Evolutionary conservation across 345 rosid species (phyloP), one percentile per base, ranked within the genome.

Genomic region (Eucalyptus pauciflora): DNA sequence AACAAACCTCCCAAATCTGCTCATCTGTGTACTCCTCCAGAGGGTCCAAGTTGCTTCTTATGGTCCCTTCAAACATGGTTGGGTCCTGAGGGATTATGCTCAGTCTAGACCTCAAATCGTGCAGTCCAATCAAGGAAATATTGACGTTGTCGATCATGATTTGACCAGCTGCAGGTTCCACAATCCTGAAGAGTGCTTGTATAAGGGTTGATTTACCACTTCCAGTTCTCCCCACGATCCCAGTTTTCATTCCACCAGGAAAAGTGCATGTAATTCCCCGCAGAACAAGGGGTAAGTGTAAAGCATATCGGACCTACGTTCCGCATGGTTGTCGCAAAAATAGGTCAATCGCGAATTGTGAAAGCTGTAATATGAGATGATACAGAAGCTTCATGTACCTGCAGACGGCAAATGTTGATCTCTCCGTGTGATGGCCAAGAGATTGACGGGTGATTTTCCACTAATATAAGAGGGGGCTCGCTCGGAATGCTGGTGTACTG

Each of bases 31-130:
- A 94, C 92, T 96, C 98, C 92, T 96, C 97, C 56, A 97, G 95
- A 56, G 99, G 98, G 90, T 97, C 99, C 81, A 97, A 91, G 91
- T 97, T 96, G 89, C 96, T 95, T 89, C 99, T 87, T 31, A 96
- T 91, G 2, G 98, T 96, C 60, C 99, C 99, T 92, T 96, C 98
- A 90, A 97, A 97, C 99, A 96, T 95, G 86, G 96, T 96, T 64
- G 99, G 99, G 89, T 96, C 99, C 90, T 96, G 99, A 41, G 99
- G 99, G 90, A 96, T 96, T 56, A 97, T 96, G 92, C 98, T 95
- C 18, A 96, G 93, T 80, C 95, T 94, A 81, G 95, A 94, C 89
- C 98, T 93, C 91, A 97, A 93, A 92, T 97, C 97, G 62, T 96
- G 97, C 89, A 96, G 90, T 88, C 98, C 99, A 86, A 97, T 94